Conservation (phyloP, 106 monocot genomes). For the Acanthochlamys bracteata region DNA sequence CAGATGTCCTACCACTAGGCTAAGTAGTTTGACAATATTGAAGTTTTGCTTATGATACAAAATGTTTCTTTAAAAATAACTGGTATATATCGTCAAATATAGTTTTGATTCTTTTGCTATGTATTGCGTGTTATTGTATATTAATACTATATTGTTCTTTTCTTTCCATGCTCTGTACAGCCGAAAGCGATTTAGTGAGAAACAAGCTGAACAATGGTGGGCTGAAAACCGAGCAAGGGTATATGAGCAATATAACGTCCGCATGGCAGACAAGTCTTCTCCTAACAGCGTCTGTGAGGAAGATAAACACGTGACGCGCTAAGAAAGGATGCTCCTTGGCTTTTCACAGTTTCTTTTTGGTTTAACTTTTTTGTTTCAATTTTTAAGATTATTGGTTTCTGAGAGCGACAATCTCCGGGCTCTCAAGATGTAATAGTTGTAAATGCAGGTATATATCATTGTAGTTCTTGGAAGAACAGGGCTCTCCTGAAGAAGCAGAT, state of each 20-base stretch:
- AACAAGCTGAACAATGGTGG: constrained; percentile 99
- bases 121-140: too few relatives aligned
- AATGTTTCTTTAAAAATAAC: too few relatives aligned
- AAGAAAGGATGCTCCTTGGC: too few relatives aligned
- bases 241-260: constrained; percentile 76
- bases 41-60: too few relatives aligned
- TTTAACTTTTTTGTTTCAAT: background rate
- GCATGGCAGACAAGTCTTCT: constrained; percentile 59
- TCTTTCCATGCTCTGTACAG: constrained; percentile 21
- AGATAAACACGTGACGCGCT: too few relatives aligned
- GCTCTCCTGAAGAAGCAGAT: constrained; percentile 1
- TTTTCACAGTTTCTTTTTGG: too few relatives aligned
- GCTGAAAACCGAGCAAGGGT: constrained; percentile 82
- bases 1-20: too few relatives aligned
- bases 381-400: background rate
- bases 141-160: too few relatives aligned
- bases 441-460: constrained; percentile 31
- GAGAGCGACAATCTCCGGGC: background rate
- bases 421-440: constrained; percentile 14
- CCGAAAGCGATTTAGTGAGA: constrained; percentile 93
- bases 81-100: too few relatives aligned
- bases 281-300: constrained; percentile 23
- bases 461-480: constrained; percentile 17
- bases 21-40: too few relatives aligned
- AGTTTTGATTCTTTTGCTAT: too few relatives aligned